Base-by-base conservation (phyloP, 2,329 filamentous ascomycete genomes). In the Scedosporium apiospermum region DNA sequence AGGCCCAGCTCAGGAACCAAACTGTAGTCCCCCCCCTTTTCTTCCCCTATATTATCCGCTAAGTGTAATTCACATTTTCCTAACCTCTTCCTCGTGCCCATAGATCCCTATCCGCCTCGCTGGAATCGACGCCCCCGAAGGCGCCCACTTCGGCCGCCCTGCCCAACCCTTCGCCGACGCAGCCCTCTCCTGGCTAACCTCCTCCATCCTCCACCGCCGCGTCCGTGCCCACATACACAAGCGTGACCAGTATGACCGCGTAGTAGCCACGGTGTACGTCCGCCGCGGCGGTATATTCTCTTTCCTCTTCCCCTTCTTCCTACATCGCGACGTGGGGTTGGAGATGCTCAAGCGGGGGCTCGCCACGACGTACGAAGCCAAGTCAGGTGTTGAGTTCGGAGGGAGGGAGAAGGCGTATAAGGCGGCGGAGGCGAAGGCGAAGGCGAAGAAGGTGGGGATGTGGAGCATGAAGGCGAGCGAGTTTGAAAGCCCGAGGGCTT, bases 321-420 rank as follows among this genome's bases (percentile, higher is more conserved):
- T 90, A 64, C 86, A 86, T 67, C 84, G 83, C 63, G 93, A 99
- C 73, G 89, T 99, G 4, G 92, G 93, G 3, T 77, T 93, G 65
- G 89, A 96, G 73, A 96, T 99, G 93, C 76, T 99, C 65, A 90
- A 86, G 76, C 81, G 78, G 23, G 95, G 95, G 0, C 76, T 96
- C 66, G 95, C 93, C 49, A 96, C 91, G 2, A 88, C 95, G 3
- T 99, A 98, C 72, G 95, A 98, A 76, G 93, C 91, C 30, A 98
- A 96, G 75, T 83, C 81, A 4, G 95, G 93, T 3, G 88, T 85
- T 21, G 95, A 98, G 72, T 99, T 95, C 79, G 95, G 95, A 26
- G 85, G 87, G 0, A 78, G 83, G 63, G 84, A 87, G 68, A 76
- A 78, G 58, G 73, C 80, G 64, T 93, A 93, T 71, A 81, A 84